Base-by-base conservation (phyloP, 164 flowering plant species). In the Umbilicus rupestris region DNA sequence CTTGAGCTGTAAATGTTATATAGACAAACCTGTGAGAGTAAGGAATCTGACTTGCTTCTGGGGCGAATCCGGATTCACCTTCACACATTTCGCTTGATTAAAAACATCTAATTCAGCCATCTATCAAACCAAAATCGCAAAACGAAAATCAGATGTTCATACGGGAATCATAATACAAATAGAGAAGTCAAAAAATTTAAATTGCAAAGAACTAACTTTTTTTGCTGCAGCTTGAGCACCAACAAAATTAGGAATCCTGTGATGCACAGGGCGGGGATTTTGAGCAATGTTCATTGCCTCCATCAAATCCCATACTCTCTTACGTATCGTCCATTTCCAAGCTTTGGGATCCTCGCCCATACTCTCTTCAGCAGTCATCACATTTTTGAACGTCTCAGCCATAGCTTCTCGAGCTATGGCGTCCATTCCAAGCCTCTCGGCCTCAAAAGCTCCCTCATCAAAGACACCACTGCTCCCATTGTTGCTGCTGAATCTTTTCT, bases 41-140 rank as follows among this genome's bases (percentile, higher is more conserved):
- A 91, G 76, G 68, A 86, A 81, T 44, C 96, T 81, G 68, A 89
- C 88, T 78, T 83, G 92, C 80, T 91, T 91, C 74, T 89, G 97
- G 3, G 97, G 97, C 0, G 97, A 81, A 75, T 91, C 97, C 0
- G 97, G 96, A 73, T 91, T 91, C 24, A 91, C 90, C 75, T 91
- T 91, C 68, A 91, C 93, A 69, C 91, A 88, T 3, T 71, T 57
- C 12, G 96, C 82, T 2, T 33, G 69, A 63, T 71, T 70, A 71
- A 89, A 91, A 65, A 66, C 87, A 66, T 89, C 86, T 78, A 89
- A 74, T 49, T 68, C 89, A 68, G 78, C 78, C 70, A 90, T 75
- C 97, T 90, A 78, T 63, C 73, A 67, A 24, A 70, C 68, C 45
- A 52, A 57, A 62, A 62, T 69, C 3, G 4, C 19, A 41, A 19